Base-by-base conservation (phyloP, 2,329 filamentous ascomycete species). In the Clonostachys solani region DNA sequence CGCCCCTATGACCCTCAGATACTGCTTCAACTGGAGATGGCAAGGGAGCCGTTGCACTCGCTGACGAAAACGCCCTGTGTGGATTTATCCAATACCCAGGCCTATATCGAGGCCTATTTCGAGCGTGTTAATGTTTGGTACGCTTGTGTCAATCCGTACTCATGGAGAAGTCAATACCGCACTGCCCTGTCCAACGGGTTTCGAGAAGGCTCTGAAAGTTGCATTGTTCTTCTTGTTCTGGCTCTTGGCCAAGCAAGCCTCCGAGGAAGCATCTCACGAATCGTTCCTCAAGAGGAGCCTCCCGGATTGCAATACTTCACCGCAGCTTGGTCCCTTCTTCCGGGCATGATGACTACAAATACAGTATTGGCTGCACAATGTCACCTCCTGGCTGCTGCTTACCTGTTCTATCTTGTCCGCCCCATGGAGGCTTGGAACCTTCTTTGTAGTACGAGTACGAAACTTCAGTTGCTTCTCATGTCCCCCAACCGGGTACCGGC, bases 101-200 rank as follows among this genome's bases (percentile, higher is more conserved):
- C 83, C 5, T 92, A 91, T 61, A 85, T 89, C 38, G 83, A 87
- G 59, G 84, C 88, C 2, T 92, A 89, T 63, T 94, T 92, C 58
- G 83, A 87, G 49, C 77, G 85, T 40, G 89, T 91, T 50, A 92
- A 92, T 54, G 77, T 91, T 4, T 92, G 89, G 86, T 92, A 92
- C 58, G 88, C 89, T 10, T 90, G 87, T 56, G 87, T 94, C 34
- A 92, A 91, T 60, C 88, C 88, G 1, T 88, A 88, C 62, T 87
- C 83, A 2, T 94, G 89, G 88, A 75, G 80, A 40, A 82, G 77
- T 50, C 85, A 90, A 60, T 92, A 92, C 60, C 81, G 84, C 29
- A 86, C 78, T 5, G 89, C 89, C 0, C 74, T 91, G 7, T 86
- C 86, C 3, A 86, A 86, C 54, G 84, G 86, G 2, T 92, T 92